A percentile compares a stretch with the other conserved stretches of the same genome.
Conservation (phyloP, 371 early-diverging fungal genomes). For the Mucor lusitanicus region DNA sequence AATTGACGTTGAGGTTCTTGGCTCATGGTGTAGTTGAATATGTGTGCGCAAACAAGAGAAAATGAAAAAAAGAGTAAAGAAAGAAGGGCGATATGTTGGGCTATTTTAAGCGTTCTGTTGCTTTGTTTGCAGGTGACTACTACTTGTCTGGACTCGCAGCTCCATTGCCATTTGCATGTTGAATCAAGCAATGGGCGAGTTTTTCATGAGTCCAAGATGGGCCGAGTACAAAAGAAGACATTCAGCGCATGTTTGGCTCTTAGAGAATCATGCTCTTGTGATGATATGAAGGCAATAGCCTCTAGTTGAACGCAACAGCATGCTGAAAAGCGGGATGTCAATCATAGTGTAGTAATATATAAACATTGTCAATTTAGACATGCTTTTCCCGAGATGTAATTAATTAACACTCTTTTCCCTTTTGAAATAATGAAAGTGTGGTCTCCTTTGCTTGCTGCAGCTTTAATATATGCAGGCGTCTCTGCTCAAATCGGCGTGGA, state of each 20-base stretch:
- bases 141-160: background rate
- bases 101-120: background rate
- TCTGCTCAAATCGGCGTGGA: conserved; percentile 11
- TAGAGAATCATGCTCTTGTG: background rate
- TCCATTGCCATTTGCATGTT: background rate
- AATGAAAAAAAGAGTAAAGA: too few species aligned
- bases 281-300: too few species aligned
- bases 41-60: too few species aligned
- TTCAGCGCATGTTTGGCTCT: background rate
- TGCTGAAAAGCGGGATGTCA: background rate
- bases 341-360: too few species aligned
- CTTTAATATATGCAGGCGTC: conserved; percentile 1
- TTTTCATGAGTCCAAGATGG: background rate
- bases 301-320: background rate
- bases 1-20: conserved; percentile 33
- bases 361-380: background rate
- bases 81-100: background rate
- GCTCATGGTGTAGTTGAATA: conserved; percentile 32
- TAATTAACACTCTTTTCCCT: background rate
- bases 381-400: background rate
- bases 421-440: conserved; percentile 12
- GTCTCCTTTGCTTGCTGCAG: conserved; percentile 16
- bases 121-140: background rate
- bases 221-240: background rate
- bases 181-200: background rate